Percentiles rank a stretch among this genome's conserved stretches.
These are phyloP conservation scores for Bipolaris cookei DNA, from an alignment of 2,329 filamentous ascomycete species.

Conservation along the genomic window DNA sequence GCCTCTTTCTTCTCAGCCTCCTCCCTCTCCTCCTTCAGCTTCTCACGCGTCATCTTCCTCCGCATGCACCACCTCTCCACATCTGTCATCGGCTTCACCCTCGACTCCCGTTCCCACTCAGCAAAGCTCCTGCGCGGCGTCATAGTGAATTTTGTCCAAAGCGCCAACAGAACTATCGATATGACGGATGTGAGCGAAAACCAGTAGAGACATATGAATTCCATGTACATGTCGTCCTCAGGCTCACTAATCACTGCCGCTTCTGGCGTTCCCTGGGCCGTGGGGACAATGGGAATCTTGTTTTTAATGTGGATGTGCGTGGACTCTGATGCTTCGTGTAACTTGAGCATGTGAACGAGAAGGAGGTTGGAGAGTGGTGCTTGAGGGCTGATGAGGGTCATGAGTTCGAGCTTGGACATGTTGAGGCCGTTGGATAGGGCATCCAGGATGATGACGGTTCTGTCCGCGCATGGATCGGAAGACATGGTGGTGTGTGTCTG, in stretches of 20 bases:
- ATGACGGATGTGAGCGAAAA: background rate
- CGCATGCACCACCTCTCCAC: slow-evolving; percentile 8
- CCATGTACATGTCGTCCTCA: background rate
- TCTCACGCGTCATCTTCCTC: slow-evolving; percentile 3
- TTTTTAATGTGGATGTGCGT: background rate
- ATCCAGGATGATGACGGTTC: slow-evolving; percentile 8
- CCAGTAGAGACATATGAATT: slow-evolving; percentile 3
- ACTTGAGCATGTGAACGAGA: background rate
- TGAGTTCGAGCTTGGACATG: slow-evolving; percentile 7
- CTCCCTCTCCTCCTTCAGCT: background rate
- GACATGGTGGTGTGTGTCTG: background rate
- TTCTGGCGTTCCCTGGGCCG: background rate
- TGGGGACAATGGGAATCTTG: background rate
- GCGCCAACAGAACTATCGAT: background rate
- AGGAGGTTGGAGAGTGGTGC: slow-evolving; percentile 11
- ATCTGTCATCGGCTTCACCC: slow-evolving; percentile 3
- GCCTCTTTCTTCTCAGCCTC: too few relatives aligned
- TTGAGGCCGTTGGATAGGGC: slow-evolving; percentile 8
- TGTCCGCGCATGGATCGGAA: background rate
- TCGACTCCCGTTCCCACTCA: background rate
- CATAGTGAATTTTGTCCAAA: slow-evolving; percentile 7
- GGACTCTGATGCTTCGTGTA: background rate
- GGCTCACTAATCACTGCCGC: background rate
- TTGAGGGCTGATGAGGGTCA: slow-evolving; percentile 4
- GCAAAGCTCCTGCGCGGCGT: background rate